Evolutionary conservation across 208 protist species (phyloP).

Genomic region (Acanthamoeba quina): DNA sequence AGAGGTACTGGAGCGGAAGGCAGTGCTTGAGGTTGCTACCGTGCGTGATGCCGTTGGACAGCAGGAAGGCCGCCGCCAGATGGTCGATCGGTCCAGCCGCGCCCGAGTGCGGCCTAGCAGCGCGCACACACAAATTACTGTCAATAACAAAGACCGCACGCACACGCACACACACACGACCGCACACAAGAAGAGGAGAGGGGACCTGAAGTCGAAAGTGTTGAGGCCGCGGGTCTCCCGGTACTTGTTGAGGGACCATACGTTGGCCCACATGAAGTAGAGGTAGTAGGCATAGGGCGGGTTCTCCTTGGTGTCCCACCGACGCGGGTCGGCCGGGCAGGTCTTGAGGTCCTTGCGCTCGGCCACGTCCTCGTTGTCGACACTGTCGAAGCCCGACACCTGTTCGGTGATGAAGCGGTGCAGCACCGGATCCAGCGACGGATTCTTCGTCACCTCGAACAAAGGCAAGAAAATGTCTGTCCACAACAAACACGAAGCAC

Average conservation of each 20-base stretch:
- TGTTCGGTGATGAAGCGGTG: constrained; percentile 53
- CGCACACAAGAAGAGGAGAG: background rate
- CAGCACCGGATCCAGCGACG: constrained; percentile 84
- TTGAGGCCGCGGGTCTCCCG: constrained; percentile 82
- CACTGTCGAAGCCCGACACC: constrained; percentile 96
- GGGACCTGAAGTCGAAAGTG: constrained; percentile 50
- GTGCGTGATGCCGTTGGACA: constrained; percentile 97
- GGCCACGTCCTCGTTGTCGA: constrained; percentile 98
- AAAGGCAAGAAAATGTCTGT: constrained; percentile 97
- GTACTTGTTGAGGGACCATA: constrained; percentile 97
- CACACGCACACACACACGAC: too few species aligned
- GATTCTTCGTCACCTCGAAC: constrained; percentile 98
- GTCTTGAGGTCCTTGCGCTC: constrained; percentile 91
- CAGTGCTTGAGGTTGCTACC: constrained; percentile 96
- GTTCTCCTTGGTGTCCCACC: constrained; percentile 96
- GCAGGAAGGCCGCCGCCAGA: constrained; percentile 95
- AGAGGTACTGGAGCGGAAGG: constrained; percentile 98
- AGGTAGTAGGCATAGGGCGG: constrained; percentile 99
- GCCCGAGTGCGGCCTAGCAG: constrained; percentile 97
- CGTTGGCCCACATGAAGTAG: constrained; percentile 98
- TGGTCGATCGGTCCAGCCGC: constrained; percentile 95
- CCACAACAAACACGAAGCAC: too few species aligned
- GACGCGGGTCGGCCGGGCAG: constrained; percentile 81
- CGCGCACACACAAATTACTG: constrained; percentile 87
- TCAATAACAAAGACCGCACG: background rate